These are phyloP conservation scores for Boletus subcaerulescens DNA, from an alignment of 768 basidiomycete species.

Conservation along the genomic window DNA sequence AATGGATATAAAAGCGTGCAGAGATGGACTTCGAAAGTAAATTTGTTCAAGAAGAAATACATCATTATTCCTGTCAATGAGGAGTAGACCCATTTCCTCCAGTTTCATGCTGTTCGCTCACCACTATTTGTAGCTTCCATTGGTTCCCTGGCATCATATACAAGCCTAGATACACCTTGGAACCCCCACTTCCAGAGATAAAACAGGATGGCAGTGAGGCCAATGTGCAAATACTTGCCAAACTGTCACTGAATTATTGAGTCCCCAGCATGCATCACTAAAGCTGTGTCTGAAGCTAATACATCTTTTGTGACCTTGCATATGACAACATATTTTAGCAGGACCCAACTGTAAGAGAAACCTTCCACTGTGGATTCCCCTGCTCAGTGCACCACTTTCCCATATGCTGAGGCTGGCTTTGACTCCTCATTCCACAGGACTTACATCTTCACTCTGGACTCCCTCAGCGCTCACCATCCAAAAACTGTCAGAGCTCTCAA, in stretches of 20 bases:
- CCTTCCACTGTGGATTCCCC: too few species aligned
- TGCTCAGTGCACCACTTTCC: too few species aligned
- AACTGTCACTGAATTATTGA: too few species aligned
- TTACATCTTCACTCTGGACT: conserved; percentile 87
- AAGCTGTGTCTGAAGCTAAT: too few species aligned
- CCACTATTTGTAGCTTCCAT: conserved; percentile 59
- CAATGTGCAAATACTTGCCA: too few species aligned
- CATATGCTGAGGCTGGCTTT: too few species aligned
- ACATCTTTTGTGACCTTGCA: too few species aligned
- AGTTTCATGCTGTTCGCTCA: conserved; percentile 4
- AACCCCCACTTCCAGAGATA: conserved; percentile 40
- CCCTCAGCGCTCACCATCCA: conserved; percentile 69
- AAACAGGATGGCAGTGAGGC: too few species aligned
- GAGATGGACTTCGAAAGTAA: conserved; percentile 91
- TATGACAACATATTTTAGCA: too few species aligned
- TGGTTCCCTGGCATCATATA: conserved; percentile 97
- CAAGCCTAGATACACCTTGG: conserved; percentile 63
- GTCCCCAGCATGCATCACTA: too few species aligned
- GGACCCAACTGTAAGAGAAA: too few species aligned
- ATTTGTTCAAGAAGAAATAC: conserved; percentile 89
- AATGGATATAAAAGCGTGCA: conserved; percentile 80
- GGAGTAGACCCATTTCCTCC: conserved; percentile 52
- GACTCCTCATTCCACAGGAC: conserved; percentile 43
- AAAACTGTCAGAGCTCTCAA: conserved; percentile 59
- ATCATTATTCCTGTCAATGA: conserved; percentile 97